Evolutionary conservation across 2,329 filamentous ascomycete species (phyloP), one percentile per base, ranked within the genome.

Genomic region (Diaporthe velutina): DNA sequence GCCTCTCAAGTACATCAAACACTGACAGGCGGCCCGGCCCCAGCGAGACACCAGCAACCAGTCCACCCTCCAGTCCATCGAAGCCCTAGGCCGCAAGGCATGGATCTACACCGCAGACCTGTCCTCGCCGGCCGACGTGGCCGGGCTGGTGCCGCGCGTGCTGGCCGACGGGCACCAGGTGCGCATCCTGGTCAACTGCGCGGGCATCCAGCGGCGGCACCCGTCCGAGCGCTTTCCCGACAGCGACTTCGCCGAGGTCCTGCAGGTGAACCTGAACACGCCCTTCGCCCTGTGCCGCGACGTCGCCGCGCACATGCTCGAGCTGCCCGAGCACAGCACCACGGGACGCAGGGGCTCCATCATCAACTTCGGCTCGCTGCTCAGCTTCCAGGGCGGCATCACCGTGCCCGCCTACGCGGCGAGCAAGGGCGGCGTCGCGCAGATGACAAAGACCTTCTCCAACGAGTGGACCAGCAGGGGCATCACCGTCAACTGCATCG

Each of bases 371-470:
- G 95, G 93, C 15, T 94, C 91, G 17, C 89, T 98, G 54, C 89
- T 98, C 50, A 92, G 91, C 61, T 96, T 96, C 88, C 94, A 98
- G 82, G 96, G 96, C 72, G 95, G 95, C 0, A 88, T 98, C 78
- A 98, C 93, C 0, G 94, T 98, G 1, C 95, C 95, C 0, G 95
- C 95, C 1, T 98, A 98, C 81, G 93, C 95, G 0, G 94, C 95
- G 0, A 92, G 91, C 76, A 98, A 98, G 84, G 95, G 95, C 58
- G 95, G 94, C 12, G 92, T 98, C 0, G 93, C 91, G 8, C 95
- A 98, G 85, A 84, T 97, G 75, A 97, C 95, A 70, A 97, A 97
- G 85, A 93, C 93, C 35, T 87, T 98, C 74, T 92, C 92, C 61
- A 98, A 98, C 81, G 94, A 97, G 85, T 98, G 95, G 95, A 91